Base-by-base conservation (phyloP, 352 stramenopile species). In the Pythium vanterpoolii region DNA sequence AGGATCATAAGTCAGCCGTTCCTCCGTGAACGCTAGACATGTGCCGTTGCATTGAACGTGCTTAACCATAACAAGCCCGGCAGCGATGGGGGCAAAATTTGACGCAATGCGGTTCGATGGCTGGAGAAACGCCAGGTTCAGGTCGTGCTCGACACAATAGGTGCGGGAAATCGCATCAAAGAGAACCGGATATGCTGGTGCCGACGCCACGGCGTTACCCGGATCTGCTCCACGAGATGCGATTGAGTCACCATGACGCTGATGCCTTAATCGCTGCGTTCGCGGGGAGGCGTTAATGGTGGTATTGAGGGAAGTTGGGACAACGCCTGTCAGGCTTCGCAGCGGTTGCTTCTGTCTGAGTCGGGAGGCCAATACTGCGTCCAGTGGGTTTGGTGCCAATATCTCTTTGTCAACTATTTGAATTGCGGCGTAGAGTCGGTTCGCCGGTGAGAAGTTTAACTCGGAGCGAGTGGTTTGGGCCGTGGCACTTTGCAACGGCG, bases 61-160 rank as follows among this genome's bases (percentile, higher is more conserved):
- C 46, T 79, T 89, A 4, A 72, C 66, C 40, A 86, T 79, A 52
- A 73, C 58, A 18, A 93, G 48, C 13, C 64, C 38, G 6, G 60
- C 62, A 8, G 83, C 79, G 0, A 79, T 58, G 14, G 71, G 63
- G 0, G 74, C 84, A 33, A 82, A 91, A 36, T 93, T 93, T 1
- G 79, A 72, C 5, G 73, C 84, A 30, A 93, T 91, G 6, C 84
- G 78, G 40, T 93, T 90, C 21, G 79, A 89, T 1, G 84, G 81
- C 19, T 73, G 52, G 23, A 91, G 64, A 8, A 73, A 76, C 4
- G 77, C 63, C 24, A 81, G 18, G 40, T 83, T 86, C 21, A 83
- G 65, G 51, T 89, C 79, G 28, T 77, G 77, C 45, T 93, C 84
- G 4, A 91, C 82, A 43, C 79, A 90, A 9, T 87, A 68, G 1